Conservation (phyloP, 163 green algal genomes). For the Coccomyxa subellipsoidea region DNA sequence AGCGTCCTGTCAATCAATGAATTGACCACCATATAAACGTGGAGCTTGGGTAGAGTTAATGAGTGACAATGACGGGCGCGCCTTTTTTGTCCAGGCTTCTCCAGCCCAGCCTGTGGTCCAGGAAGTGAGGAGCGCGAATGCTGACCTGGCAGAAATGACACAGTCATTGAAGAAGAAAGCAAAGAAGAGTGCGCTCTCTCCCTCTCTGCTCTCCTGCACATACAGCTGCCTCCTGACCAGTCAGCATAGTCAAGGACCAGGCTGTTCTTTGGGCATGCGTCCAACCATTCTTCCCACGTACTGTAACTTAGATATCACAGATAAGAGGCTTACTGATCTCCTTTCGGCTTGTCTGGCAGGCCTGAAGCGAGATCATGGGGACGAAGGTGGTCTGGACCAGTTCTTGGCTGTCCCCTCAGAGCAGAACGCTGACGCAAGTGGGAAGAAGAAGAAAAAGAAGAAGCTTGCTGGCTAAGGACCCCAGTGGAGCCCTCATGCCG, state of each 20-base stretch:
- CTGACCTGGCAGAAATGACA: neutral
- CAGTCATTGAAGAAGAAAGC: conserved; percentile 7
- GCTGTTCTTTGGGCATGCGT: too few species aligned
- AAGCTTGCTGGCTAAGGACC: neutral
- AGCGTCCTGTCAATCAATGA: too few species aligned
- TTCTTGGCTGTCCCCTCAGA: neutral
- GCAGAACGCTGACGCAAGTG: neutral
- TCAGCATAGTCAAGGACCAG: too few species aligned
- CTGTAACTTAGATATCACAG: too few species aligned
- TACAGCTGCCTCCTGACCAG: neutral
- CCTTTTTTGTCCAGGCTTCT: neutral
- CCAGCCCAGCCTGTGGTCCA: neutral
- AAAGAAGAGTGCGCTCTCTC: neutral
- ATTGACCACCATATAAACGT: too few species aligned
- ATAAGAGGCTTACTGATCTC: too few species aligned
- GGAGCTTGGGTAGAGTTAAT: too few species aligned
- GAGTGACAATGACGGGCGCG: neutral
- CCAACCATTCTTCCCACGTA: too few species aligned
- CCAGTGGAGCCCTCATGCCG: too few species aligned
- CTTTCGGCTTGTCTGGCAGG: neutral
- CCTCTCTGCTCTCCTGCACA: too few species aligned
- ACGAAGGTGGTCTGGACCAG: neutral
- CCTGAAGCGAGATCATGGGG: neutral
- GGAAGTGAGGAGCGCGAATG: neutral
- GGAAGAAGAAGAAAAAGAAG: neutral